Conservation (phyloP, 2,329 filamentous ascomycete genomes). For the Fusarium fujikuroi region DNA sequence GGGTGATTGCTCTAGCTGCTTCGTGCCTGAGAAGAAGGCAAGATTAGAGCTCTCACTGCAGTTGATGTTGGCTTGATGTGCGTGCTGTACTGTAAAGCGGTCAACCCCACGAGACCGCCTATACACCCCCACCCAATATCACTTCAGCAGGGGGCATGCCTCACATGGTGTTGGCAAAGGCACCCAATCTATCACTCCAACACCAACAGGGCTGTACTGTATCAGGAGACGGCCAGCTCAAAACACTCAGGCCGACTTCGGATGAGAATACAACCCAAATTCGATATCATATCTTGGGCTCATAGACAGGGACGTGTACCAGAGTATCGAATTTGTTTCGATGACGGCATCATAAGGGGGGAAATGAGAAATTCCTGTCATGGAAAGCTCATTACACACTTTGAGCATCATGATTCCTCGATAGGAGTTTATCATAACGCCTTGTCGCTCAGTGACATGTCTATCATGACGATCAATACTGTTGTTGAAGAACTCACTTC, state of each 20-base stretch:
- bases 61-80: neutral
- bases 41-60: neutral
- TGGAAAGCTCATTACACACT: neutral
- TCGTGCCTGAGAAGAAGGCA: conserved; percentile 10
- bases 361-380: conserved; percentile 3
- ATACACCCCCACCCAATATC: conserved; percentile 28
- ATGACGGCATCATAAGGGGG: conserved; percentile 21
- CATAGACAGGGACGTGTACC: neutral
- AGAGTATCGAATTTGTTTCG: conserved; percentile 4
- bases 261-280: neutral
- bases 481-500: neutral
- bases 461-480: conserved; percentile 1
- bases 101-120: conserved; percentile 19
- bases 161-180: no score
- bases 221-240: conserved; percentile 20
- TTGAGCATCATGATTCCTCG: conserved; percentile 15
- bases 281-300: conserved; percentile 3
- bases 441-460: conserved; percentile 13
- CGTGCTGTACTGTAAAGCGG: neutral
- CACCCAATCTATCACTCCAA: no score
- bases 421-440: conserved; percentile 2
- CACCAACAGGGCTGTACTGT: neutral
- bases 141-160: conserved; percentile 21
- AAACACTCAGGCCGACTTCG: conserved; percentile 4
- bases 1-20: conserved; percentile 17